Evolutionary conservation across 2,329 filamentous ascomycete species (phyloP).

Genomic region (Xylaria digitata): DNA sequence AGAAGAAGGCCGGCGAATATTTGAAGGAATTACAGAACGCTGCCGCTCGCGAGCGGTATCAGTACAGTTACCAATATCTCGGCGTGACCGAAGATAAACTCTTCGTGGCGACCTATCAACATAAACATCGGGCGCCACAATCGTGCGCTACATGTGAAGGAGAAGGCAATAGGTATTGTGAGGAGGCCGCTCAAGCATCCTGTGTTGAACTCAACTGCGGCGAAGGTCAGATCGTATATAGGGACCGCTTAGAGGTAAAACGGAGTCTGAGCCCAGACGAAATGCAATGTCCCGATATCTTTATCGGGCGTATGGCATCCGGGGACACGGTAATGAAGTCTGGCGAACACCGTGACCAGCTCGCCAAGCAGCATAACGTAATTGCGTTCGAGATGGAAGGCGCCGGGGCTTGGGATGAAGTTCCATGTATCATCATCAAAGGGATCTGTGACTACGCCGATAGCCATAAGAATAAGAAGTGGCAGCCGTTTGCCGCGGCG

Average conservation of each 20-base stretch:
- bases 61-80: slow-evolving; percentile 24
- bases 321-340: slow-evolving; percentile 57
- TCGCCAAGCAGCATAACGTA: slow-evolving; percentile 45
- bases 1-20: slow-evolving; percentile 21
- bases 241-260: slow-evolving; percentile 22
- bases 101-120: slow-evolving; percentile 38
- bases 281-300: slow-evolving; percentile 43
- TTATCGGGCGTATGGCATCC: slow-evolving; percentile 55
- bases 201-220: slow-evolving; percentile 29
- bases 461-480: slow-evolving; percentile 34
- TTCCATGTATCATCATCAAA: slow-evolving; percentile 33
- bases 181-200: slow-evolving; percentile 6
- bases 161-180: neutral
- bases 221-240: slow-evolving; percentile 44
- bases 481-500: slow-evolving; percentile 29
- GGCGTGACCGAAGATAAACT: slow-evolving; percentile 36
- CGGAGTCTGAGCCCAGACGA: slow-evolving; percentile 28
- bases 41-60: slow-evolving; percentile 1
- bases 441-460: slow-evolving; percentile 33
- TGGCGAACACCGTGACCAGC: slow-evolving; percentile 50
- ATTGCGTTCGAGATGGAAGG: slow-evolving; percentile 54
- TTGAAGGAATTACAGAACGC: slow-evolving; percentile 24
- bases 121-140: slow-evolving; percentile 28
- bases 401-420: slow-evolving; percentile 43
- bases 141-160: slow-evolving; percentile 19